phyloP scores from a whole-genome alignment of 208 protist species.

The Plasmodiophora brassicae region DNA sequence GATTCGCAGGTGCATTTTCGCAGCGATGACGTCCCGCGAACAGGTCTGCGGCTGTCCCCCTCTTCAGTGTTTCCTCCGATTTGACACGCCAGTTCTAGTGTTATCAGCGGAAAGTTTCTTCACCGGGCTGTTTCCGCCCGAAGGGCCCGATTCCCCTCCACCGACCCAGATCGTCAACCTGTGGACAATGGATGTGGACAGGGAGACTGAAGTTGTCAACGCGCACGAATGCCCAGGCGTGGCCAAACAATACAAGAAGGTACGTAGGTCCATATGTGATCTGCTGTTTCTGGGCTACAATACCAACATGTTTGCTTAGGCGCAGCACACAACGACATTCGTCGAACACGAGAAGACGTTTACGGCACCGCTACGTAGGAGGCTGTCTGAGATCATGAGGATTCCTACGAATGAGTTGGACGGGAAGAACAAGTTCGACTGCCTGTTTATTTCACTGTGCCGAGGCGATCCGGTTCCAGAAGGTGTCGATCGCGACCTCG shows the following conservation, averaged over 20 bases:
- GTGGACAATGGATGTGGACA: slow-evolving; percentile 1
- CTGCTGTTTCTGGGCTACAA: too few relatives aligned
- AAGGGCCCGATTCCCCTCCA: background rate
- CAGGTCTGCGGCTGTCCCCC: too few relatives aligned
- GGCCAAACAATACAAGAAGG: background rate
- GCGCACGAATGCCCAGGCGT: slow-evolving; percentile 16
- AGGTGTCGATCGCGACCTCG: background rate
- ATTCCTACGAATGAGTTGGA: background rate
- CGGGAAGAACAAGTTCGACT: background rate
- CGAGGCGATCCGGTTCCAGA: background rate
- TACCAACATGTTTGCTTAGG: background rate
- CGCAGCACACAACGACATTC: background rate
- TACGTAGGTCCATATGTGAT: background rate
- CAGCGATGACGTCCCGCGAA: background rate
- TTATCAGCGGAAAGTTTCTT: too few relatives aligned
- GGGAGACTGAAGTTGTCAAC: background rate
- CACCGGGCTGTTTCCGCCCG: background rate
- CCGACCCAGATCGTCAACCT: background rate
- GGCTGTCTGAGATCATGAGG: background rate
- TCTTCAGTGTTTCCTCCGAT: too few relatives aligned
- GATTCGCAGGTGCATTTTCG: background rate
- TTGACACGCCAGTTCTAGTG: too few relatives aligned
- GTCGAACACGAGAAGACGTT: background rate
- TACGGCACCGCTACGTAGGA: background rate
- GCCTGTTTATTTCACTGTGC: background rate